Evolutionary conservation across 1,284 basidiomycete species (phyloP), one percentile per base, ranked within the genome.

Genomic region (Marasmius oreades): DNA sequence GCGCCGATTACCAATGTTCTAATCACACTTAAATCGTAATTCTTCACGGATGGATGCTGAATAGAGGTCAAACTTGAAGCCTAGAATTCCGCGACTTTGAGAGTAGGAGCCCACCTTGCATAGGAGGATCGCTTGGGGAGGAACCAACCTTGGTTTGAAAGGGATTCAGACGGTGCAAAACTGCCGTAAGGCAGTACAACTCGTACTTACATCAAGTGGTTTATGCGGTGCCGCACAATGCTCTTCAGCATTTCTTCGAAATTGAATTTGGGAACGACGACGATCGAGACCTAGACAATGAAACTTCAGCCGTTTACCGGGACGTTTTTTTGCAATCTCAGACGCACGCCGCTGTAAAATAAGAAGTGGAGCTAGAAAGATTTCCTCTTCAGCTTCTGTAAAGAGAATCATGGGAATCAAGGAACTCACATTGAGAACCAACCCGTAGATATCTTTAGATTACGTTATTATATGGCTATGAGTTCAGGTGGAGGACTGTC

Each of bases 211-310:
- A 79, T 71, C 23, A 88, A 69, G 62, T 86, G 79, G 4, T 81
- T 84, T 61, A 88, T 81, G 54, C 75, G 77, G 70, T 87, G 79
- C 33, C 75, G 77, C 57, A 79, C 73, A 59, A 92, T 82, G 60
- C 81, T 85, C 45, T 81, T 73, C 56, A 89, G 75, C 68, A 88
- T 84, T 20, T 74, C 73, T 24, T 73, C 67, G 53, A 89, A 80
- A 55, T 79, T 81, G 66, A 90, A 92, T 66, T 80, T 87, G 18
- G 84, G 80, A 4, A 85, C 69, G 8, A 91, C 78, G 2, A 92
- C 85, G 14, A 88, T 58, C 0, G 81, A 74, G 50, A 84, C 72
- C 85, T 86, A 52, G 46, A 53, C 1, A 33, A 45, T 28, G 39
- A 26, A 18, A 26, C 54, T 31, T n/a, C 24, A 23, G 43, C 31